Evolutionary conservation across 495 filamentous ascomycete species (phyloP).

Genomic region (Xylaria intraflava): DNA sequence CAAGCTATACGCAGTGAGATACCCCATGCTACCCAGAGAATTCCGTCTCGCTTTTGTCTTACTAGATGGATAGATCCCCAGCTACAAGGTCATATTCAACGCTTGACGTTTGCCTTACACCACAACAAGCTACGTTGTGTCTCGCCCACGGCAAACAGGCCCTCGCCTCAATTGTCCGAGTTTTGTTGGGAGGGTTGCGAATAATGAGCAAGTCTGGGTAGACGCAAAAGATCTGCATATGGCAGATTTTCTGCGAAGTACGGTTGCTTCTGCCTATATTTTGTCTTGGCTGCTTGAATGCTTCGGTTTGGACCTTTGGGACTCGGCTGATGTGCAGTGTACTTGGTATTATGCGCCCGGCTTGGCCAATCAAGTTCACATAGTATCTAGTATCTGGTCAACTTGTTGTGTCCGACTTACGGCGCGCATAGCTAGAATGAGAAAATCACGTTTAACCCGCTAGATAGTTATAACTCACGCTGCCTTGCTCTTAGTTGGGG

Average conservation of each 20-base stretch:
- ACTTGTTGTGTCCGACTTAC: no score
- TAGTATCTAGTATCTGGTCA: no score
- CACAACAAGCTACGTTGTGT: neutral
- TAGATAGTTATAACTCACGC: no score
- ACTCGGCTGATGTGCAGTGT: neutral
- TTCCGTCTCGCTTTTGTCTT: neutral
- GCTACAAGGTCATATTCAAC: neutral
- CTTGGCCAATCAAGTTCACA: neutral
- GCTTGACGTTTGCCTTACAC: conserved; percentile 7
- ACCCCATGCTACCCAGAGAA: neutral
- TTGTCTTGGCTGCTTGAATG: no score
- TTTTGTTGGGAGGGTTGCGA: neutral
- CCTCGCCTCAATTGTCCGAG: conserved; percentile 15
- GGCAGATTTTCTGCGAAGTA: neutral
- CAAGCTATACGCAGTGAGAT: neutral
- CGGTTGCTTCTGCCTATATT: no score
- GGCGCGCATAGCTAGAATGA: no score
- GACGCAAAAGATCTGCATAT: no score
- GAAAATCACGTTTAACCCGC: no score
- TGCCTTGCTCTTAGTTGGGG: no score
- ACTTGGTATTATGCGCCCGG: neutral
- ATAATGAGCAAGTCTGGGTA: neutral
- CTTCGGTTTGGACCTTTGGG: neutral
- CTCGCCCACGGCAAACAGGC: neutral
- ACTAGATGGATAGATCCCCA: neutral